phyloP scores from a whole-genome alignment of 2,329 filamentous ascomycete genomes.

The Phoma herbarum region DNA sequence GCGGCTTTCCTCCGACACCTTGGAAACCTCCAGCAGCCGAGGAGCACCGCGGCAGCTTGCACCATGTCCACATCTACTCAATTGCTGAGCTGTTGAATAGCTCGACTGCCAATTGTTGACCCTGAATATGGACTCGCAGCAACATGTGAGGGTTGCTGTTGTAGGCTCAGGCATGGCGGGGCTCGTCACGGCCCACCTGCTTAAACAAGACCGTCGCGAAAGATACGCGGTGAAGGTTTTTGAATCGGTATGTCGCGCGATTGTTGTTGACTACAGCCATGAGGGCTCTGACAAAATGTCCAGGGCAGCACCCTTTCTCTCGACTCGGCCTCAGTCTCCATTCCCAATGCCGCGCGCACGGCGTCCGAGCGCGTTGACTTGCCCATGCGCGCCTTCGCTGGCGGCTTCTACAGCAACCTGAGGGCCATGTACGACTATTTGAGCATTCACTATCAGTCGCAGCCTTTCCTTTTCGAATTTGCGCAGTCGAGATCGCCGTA shows the following conservation, averaged over 20 bases:
- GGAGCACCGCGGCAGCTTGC: neutral
- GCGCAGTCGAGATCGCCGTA: slow-evolving; percentile 52
- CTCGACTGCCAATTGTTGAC: neutral
- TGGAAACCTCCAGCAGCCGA: slow-evolving; percentile 12
- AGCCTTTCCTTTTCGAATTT: slow-evolving; percentile 65
- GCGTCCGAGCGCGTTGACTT: slow-evolving; percentile 55
- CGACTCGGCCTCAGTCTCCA: slow-evolving; percentile 56
- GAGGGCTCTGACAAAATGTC: slow-evolving; percentile 1
- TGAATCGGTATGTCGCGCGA: slow-evolving; percentile 52
- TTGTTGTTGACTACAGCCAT: neutral
- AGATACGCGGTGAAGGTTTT: slow-evolving; percentile 57
- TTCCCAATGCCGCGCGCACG: slow-evolving; percentile 39
- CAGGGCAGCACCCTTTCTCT: slow-evolving; percentile 57
- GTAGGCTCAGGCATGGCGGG: slow-evolving; percentile 62
- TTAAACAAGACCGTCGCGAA: slow-evolving; percentile 51
- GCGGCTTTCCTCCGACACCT: slow-evolving; percentile 11
- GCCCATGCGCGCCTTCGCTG: slow-evolving; percentile 62
- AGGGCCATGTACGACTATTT: slow-evolving; percentile 66
- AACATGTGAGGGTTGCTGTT: slow-evolving; percentile 51
- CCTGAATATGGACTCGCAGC: slow-evolving; percentile 20
- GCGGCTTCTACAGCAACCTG: slow-evolving; percentile 65
- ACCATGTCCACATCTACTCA: slow-evolving; percentile 5
- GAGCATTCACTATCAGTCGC: slow-evolving; percentile 59
- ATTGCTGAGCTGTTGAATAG: slow-evolving; percentile 6
- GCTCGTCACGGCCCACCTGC: slow-evolving; percentile 57